Conservation (phyloP, 805 yeast species). For the Kazachstania bromeliacearum region DNA sequence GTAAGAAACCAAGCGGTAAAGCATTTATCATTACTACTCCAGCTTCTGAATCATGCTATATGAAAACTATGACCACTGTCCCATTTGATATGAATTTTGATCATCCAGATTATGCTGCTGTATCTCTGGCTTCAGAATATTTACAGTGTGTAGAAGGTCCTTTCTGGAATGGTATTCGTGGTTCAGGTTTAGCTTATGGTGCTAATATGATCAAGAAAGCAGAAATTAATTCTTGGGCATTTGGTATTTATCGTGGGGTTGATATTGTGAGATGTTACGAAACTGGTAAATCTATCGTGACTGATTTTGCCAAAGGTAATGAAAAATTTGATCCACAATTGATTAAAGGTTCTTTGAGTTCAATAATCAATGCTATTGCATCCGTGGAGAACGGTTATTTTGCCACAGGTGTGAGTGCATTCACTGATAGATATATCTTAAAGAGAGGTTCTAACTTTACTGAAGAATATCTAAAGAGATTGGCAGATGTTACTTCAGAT, state of each 20-base stretch:
- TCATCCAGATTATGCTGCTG: slow-evolving; percentile 55
- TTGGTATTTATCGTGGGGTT: slow-evolving; percentile 70
- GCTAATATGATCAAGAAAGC: slow-evolving; percentile 49
- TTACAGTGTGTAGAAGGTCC: slow-evolving; percentile 91
- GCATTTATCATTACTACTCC: slow-evolving; percentile 67
- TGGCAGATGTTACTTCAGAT: slow-evolving; percentile 43
- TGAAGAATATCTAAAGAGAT: slow-evolving; percentile 39
- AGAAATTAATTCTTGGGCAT: slow-evolving; percentile 60
- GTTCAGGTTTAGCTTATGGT: slow-evolving; percentile 90
- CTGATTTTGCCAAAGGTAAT: slow-evolving; percentile 47
- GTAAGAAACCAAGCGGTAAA: slow-evolving; percentile 38
- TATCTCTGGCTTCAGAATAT: slow-evolving; percentile 65
- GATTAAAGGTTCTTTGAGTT: slow-evolving; percentile 66
- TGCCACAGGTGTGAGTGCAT: slow-evolving; percentile 58
- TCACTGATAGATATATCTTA: slow-evolving; percentile 54
- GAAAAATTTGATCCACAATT: slow-evolving; percentile 45
- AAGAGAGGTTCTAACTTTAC: slow-evolving; percentile 64
- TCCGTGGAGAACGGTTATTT: slow-evolving; percentile 53
- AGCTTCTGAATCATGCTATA: slow-evolving; percentile 72
- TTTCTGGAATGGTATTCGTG: slow-evolving; percentile 92
- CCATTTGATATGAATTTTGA: slow-evolving; percentile 37
- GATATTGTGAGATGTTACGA: slow-evolving; percentile 58
- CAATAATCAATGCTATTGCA: slow-evolving; percentile 66
- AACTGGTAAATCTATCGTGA: slow-evolving; percentile 57
- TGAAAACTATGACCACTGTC: slow-evolving; percentile 49